Conservation (phyloP, 495 filamentous ascomycete species). For the Friedmanniomyces endolithicus region DNA sequence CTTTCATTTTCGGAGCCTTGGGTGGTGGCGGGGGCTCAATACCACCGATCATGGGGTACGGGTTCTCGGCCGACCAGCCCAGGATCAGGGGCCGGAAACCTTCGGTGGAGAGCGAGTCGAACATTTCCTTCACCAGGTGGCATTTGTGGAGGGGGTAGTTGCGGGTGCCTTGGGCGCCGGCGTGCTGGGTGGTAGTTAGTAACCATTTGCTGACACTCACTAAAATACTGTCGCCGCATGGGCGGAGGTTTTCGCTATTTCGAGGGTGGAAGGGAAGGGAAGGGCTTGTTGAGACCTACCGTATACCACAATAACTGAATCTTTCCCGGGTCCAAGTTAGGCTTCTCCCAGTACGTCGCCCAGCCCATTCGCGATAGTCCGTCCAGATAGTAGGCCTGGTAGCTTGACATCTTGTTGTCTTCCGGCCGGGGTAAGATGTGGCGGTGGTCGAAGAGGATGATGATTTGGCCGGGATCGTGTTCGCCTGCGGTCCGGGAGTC, state of each 20-base stretch:
- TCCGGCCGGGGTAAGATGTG: neutral
- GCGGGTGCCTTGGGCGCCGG: conserved; percentile 14
- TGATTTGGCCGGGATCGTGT: conserved; percentile 15
- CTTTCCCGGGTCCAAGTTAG: conserved; percentile 13
- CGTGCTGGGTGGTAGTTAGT: conserved; percentile 3
- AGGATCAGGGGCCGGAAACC: conserved; percentile 19
- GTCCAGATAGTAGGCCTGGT: conserved; percentile 8
- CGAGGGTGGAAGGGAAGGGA: neutral
- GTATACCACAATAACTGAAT: conserved; percentile 18
- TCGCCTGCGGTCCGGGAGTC: conserved; percentile 3
- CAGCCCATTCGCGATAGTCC: conserved; percentile 11
- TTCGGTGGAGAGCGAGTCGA: conserved; percentile 13
- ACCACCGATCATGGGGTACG: conserved; percentile 20
- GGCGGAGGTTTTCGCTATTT: no score
- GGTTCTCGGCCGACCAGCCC: conserved; percentile 19
- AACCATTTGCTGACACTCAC: neutral
- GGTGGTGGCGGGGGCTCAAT: conserved; percentile 9
- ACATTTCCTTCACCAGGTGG: conserved; percentile 15
- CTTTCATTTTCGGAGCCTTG: conserved; percentile 9
- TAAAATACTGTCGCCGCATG: no score
- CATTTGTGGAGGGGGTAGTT: conserved; percentile 13
- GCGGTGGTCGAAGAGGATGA: conserved; percentile 19
- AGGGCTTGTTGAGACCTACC: neutral
- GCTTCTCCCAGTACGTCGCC: conserved; percentile 4
- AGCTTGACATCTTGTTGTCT: conserved; percentile 8